Evolutionary conservation across 2,329 filamentous ascomycete genomes (phyloP).

Genomic region (Xylariaceae sp.): DNA sequence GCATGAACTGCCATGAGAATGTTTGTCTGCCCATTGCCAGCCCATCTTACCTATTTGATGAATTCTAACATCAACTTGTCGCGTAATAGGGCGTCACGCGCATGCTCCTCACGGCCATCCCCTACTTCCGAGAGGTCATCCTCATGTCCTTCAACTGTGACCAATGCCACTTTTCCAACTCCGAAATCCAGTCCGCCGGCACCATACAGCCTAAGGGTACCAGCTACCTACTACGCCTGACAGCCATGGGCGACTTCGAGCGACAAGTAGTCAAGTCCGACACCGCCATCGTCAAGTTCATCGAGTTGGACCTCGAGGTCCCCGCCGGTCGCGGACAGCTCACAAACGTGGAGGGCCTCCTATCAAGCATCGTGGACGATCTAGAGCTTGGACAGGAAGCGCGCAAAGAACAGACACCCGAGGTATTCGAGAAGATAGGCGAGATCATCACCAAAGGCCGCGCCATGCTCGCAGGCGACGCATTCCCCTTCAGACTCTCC

Average conservation of each 20-base stretch:
- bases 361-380: conserved; percentile 74
- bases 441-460: conserved; percentile 70
- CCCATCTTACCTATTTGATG: not conserved
- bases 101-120: conserved; percentile 85
- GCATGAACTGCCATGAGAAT: conserved; percentile 82
- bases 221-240: conserved; percentile 78
- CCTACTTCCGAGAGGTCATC: conserved; percentile 96
- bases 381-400: conserved; percentile 77
- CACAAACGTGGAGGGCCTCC: conserved; percentile 86
- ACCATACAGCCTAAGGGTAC: conserved; percentile 85
- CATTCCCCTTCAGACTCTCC: conserved; percentile 82
- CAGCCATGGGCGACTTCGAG: conserved; percentile 68
- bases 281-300: conserved; percentile 77
- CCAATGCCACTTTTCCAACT: conserved; percentile 84
- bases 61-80: conserved; percentile 8
- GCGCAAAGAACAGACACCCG: conserved; percentile 72
- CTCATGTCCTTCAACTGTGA: conserved; percentile 95
- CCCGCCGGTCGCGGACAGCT: conserved; percentile 87
- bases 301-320: conserved; percentile 90
- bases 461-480: conserved; percentile 71
- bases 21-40: conserved; percentile 41
- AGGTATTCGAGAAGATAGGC: conserved; percentile 73
- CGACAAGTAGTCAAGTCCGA: conserved; percentile 93
- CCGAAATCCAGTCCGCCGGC: conserved; percentile 89
- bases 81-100: conserved; percentile 68